A percentile compares a stretch with the other conserved stretches of the same genome.
These are phyloP conservation scores for Eragrostis nindensis DNA, from an alignment of 176 grass and related monocot species.

Conservation along the genomic window DNA sequence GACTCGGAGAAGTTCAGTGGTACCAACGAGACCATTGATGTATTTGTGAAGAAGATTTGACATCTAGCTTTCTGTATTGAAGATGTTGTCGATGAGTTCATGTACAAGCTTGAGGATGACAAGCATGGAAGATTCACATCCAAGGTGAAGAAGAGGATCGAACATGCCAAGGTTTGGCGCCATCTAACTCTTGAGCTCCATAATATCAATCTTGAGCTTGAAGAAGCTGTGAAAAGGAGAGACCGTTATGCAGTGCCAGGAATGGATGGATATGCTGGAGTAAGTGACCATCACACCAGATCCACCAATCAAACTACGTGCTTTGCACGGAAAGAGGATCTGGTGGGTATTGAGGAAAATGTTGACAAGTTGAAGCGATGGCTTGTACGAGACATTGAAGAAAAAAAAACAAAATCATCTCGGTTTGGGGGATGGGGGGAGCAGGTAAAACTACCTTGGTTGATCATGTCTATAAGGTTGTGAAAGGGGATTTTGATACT, in stretches of 20 bases:
- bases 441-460: slow-evolving; percentile 26
- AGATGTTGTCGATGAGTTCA: slow-evolving; percentile 20
- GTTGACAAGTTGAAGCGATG: too few species aligned
- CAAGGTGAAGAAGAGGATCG: background rate
- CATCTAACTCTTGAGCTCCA: background rate
- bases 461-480: slow-evolving; percentile 33
- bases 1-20: background rate
- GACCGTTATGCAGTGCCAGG: background rate
- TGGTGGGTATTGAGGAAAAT: slow-evolving; percentile 26
- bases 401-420: background rate
- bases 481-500: background rate
- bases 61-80: background rate
- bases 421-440: slow-evolving; percentile 31
- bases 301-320: background rate
- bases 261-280: rapidly evolving
- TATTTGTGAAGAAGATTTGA: background rate
- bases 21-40: background rate
- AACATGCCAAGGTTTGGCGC: background rate
- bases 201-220: background rate
- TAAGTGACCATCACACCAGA: rapidly evolving
- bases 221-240: background rate
- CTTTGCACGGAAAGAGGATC: background rate
- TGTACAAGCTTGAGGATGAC: background rate
- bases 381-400: too few species aligned
- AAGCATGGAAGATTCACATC: background rate